Conservation (phyloP, 768 basidiomycete genomes). For the Lactarius tabidus region DNA sequence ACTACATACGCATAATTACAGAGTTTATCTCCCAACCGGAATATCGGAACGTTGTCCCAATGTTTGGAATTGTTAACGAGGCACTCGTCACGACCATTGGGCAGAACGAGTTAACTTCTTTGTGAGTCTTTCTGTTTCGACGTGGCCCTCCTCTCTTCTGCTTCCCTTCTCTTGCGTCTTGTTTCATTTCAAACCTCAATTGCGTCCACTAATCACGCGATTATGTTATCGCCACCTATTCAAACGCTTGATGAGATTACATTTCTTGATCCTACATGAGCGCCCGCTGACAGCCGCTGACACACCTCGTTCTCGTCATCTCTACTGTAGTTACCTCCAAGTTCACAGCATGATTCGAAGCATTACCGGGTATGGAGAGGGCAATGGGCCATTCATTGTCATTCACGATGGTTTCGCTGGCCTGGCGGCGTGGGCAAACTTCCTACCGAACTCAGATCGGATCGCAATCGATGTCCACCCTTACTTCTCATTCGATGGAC, state of each 20-base stretch:
- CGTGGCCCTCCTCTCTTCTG: conserved; percentile 30
- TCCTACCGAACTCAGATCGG: conserved; percentile 40
- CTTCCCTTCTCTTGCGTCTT: conserved; percentile 3
- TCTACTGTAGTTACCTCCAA: conserved; percentile 51
- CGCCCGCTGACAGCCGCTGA: conserved; percentile 5
- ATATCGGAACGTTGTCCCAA: conserved; percentile 58
- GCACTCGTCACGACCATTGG: conserved; percentile 55
- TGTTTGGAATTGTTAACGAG: conserved; percentile 69
- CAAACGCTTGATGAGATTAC: conserved; percentile 1
- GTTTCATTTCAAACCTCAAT: conserved; percentile 1
- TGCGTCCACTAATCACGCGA: background rate
- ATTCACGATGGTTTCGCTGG: conserved; percentile 57
- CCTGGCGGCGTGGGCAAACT: conserved; percentile 40
- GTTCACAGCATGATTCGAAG: conserved; percentile 62
- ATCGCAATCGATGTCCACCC: conserved; percentile 50
- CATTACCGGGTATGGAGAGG: conserved; percentile 73
- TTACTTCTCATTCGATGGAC: conserved; percentile 35
- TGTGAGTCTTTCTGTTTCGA: conserved; percentile 42
- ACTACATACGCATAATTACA: conserved; percentile 71
- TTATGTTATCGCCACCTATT: conserved; percentile 5
- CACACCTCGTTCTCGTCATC: conserved; percentile 36
- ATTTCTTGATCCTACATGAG: conserved; percentile 1
- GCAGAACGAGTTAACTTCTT: conserved; percentile 48
- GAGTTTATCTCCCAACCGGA: conserved; percentile 82
- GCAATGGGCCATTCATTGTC: conserved; percentile 57